Percentiles rank a stretch among this genome's conserved stretches.
phyloP scores from a whole-genome alignment of 2,329 filamentous ascomycete species.

The Raffaelea deltoideospora region DNA sequence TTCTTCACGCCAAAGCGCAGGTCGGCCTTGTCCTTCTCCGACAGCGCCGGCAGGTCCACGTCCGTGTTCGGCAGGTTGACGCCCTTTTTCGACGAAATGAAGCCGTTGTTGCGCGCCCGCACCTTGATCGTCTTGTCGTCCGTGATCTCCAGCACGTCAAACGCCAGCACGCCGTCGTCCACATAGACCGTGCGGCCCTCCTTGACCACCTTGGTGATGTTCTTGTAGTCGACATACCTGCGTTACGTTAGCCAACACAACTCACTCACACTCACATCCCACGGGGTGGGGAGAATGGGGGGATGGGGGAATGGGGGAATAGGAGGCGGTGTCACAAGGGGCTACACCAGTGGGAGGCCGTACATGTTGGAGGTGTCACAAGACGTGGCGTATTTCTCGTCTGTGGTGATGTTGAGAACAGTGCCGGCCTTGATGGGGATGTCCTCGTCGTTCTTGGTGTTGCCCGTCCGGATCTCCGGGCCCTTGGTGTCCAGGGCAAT shows the following conservation, averaged over 20 bases:
- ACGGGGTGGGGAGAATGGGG: background rate
- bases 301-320: too few relatives aligned
- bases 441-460: conserved; percentile 63
- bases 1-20: conserved; percentile 95
- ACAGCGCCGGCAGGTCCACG: conserved; percentile 91
- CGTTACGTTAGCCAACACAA: too few relatives aligned
- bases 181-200: conserved; percentile 89
- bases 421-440: conserved; percentile 70
- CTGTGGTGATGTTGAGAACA: conserved; percentile 90
- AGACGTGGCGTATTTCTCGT: conserved; percentile 74
- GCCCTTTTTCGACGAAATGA: conserved; percentile 97
- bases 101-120: conserved; percentile 89
- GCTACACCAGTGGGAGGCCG: too few relatives aligned
- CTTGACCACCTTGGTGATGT: conserved; percentile 97
- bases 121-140: conserved; percentile 82
- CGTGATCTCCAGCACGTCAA: conserved; percentile 76
- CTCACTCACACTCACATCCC: too few relatives aligned
- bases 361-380: conserved; percentile 91
- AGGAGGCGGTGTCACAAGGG: too few relatives aligned
- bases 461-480: conserved; percentile 45
- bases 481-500: conserved; percentile 75
- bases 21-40: conserved; percentile 95
- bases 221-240: conserved; percentile 98
- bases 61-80: conserved; percentile 98
- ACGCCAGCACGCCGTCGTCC: conserved; percentile 93